These are phyloP conservation scores for Torulaspora franciscae DNA, from an alignment of 805 yeast species.

Conservation along the genomic window DNA sequence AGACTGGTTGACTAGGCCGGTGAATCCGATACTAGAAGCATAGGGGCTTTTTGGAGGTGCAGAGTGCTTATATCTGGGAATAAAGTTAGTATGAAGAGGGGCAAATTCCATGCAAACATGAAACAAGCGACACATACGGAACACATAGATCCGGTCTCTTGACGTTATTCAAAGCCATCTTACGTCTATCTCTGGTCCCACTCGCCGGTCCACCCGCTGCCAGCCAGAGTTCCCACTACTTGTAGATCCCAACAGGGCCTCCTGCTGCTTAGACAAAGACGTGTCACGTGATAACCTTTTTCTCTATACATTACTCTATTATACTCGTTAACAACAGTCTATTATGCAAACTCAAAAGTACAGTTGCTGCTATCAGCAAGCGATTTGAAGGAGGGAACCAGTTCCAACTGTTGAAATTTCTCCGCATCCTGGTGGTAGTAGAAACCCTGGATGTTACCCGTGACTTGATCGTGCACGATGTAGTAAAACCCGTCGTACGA, in stretches of 20 bases:
- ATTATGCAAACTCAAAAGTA: constrained; percentile 25
- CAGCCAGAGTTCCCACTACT: neutral
- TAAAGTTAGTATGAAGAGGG: constrained; percentile 16
- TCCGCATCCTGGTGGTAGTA: constrained; percentile 80
- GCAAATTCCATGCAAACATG: neutral
- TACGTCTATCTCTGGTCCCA: neutral
- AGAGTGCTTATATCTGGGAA: constrained; percentile 40
- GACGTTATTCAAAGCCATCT: constrained; percentile 28
- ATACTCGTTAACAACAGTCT: neutral
- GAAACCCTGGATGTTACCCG: constrained; percentile 73
- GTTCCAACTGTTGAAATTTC: constrained; percentile 66
- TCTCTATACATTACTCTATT: too few species aligned
- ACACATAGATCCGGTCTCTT: constrained; percentile 38
- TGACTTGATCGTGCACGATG: constrained; percentile 69
- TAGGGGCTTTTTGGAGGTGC: constrained; percentile 47
- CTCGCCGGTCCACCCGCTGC: too few species aligned
- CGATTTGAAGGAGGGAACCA: constrained; percentile 34
- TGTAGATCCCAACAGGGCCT: neutral
- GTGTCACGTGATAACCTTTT: neutral
- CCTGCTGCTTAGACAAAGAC: too few species aligned
- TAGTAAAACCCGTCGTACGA: constrained; percentile 92
- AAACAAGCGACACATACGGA: constrained; percentile 21
- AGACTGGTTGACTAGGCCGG: constrained; percentile 42
- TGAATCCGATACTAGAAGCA: constrained; percentile 41
- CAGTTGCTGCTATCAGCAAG: constrained; percentile 15